A percentile compares a stretch with the other conserved stretches of the same genome.
Conservation (phyloP, 2,329 filamentous ascomycete genomes). For the Neofusicoccum laricinum region DNA sequence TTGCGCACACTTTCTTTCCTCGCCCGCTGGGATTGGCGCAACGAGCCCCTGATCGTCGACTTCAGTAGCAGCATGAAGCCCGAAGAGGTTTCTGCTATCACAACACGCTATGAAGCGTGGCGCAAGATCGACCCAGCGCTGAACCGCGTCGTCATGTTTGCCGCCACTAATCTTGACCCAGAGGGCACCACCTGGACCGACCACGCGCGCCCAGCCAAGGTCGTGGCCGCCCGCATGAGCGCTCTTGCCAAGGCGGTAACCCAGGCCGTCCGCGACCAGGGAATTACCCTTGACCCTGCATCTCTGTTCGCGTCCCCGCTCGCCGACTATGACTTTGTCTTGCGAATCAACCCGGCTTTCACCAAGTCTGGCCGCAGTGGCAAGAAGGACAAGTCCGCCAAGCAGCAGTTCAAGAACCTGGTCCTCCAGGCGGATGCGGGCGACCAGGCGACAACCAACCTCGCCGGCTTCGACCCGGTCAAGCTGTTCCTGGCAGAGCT, state of each 20-base stretch:
- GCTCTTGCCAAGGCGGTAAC: slow-evolving; percentile 74
- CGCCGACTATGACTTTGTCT: slow-evolving; percentile 79
- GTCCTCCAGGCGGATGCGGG: slow-evolving; percentile 52
- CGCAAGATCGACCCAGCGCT: slow-evolving; percentile 83
- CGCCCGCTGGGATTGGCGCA: slow-evolving; percentile 87
- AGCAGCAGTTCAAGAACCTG: slow-evolving; percentile 75
- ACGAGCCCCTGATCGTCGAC: slow-evolving; percentile 78
- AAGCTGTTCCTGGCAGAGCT: slow-evolving; percentile 66
- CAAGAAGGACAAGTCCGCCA: slow-evolving; percentile 30
- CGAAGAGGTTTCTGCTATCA: slow-evolving; percentile 60
- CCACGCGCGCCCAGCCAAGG: slow-evolving; percentile 66
- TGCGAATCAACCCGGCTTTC: slow-evolving; percentile 63
- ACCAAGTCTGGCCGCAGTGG: slow-evolving; percentile 30
- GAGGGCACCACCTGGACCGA: slow-evolving; percentile 81
- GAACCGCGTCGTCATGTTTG: slow-evolving; percentile 78
- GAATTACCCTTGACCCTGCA: slow-evolving; percentile 41
- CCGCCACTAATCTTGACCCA: slow-evolving; percentile 73
- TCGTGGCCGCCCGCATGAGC: slow-evolving; percentile 81
- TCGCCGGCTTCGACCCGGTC: slow-evolving; percentile 59
- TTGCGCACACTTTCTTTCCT: slow-evolving; percentile 76
- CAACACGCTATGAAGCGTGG: slow-evolving; percentile 76
- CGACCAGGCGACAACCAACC: slow-evolving; percentile 35
- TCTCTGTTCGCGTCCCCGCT: slow-evolving; percentile 71
- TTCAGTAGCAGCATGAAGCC: slow-evolving; percentile 57
- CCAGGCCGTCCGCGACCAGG: slow-evolving; percentile 45